A percentile compares a stretch with the other conserved stretches of the same genome.
Conservation (phyloP, 257 asterid species). For the Solanum lycopersicoides region DNA sequence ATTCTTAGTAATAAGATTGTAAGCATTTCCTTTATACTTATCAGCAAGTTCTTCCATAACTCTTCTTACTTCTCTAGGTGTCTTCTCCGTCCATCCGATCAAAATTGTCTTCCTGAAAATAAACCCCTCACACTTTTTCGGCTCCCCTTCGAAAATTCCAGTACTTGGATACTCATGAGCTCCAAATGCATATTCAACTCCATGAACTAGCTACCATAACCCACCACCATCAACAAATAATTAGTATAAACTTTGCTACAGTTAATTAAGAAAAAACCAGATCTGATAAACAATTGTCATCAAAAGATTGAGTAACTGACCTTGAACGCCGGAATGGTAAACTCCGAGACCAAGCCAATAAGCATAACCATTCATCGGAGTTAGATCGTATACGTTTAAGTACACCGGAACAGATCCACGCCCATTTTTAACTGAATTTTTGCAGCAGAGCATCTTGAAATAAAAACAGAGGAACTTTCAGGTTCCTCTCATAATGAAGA, state of each 20-base stretch:
- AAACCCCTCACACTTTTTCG: conserved; percentile 47
- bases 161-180: conserved; percentile 56
- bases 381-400: conserved; percentile 71
- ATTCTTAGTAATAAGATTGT: conserved; percentile 49
- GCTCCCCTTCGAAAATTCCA: conserved; percentile 58
- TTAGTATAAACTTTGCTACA: not conserved
- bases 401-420: conserved; percentile 61
- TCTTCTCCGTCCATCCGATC: conserved; percentile 49
- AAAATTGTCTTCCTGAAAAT: conserved; percentile 42
- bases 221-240: not conserved
- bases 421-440: conserved; percentile 20
- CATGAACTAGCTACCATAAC: conserved; percentile 33
- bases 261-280: not conserved
- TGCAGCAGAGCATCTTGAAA: conserved; percentile 52
- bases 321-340: conserved; percentile 87
- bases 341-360: conserved; percentile 89
- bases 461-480: not conserved
- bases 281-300: not conserved
- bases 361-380: conserved; percentile 69
- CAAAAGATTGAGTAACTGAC: conserved; percentile 13
- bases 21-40: conserved; percentile 42
- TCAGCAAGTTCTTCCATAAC: conserved; percentile 38
- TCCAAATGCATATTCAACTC: conserved; percentile 64
- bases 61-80: conserved; percentile 17
- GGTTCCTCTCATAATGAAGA: not conserved